phyloP scores from a whole-genome alignment of 140 eudicot genomes.

The Flaveria floridana region DNA sequence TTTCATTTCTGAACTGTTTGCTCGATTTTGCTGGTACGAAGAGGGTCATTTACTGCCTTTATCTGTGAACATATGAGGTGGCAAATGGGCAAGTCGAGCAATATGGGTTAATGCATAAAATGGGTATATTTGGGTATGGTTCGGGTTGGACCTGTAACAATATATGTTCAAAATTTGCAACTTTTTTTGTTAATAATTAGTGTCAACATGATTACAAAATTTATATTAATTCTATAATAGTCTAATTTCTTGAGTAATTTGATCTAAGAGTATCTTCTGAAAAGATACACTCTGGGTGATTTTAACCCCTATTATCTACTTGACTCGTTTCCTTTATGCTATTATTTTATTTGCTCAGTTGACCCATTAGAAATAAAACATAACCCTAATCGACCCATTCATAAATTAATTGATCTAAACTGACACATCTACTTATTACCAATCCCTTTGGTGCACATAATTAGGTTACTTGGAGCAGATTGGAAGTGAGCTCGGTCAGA shows the following conservation, averaged over 20 bases:
- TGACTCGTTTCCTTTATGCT: neutral
- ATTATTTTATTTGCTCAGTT: neutral
- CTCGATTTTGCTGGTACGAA: constrained; percentile 85
- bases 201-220: neutral
- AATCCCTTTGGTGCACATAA: constrained; percentile 15
- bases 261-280: neutral
- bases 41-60: constrained; percentile 20
- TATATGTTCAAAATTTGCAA: neutral
- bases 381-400: neutral
- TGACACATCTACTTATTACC: constrained; percentile 22
- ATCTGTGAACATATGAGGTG: constrained; percentile 22
- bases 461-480: constrained; percentile 84
- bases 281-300: neutral
- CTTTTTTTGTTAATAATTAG: neutral
- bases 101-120: neutral
- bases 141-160: neutral
- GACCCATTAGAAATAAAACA: neutral
- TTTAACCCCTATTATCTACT: neutral
- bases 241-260: neutral
- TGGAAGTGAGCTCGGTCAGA: constrained; percentile 62
- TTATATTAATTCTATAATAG: neutral
- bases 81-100: neutral
- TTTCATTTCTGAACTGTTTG: constrained; percentile 80
- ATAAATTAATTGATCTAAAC: neutral
- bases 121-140: constrained; percentile 1